phyloP scores from a whole-genome alignment of 2,329 filamentous ascomycete species.

The Colletotrichum caudatum region DNA sequence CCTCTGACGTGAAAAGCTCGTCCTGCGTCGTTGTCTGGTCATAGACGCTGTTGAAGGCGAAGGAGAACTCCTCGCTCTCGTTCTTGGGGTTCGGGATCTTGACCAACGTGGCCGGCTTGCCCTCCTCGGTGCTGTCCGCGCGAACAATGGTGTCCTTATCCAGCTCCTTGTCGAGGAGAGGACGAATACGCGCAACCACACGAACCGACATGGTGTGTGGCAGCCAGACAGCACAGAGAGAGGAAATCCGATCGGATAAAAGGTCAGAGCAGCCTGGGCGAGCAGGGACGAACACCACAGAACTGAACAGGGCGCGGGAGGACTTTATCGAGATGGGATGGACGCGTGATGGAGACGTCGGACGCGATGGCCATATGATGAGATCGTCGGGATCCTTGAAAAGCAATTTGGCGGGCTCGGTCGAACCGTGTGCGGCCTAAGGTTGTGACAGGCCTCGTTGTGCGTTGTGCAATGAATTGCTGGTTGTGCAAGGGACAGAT shows the following conservation, averaged over 20 bases:
- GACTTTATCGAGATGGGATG: background rate
- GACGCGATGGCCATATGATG: constrained; percentile 25
- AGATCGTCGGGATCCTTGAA: constrained; percentile 13
- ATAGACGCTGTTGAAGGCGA: constrained; percentile 95
- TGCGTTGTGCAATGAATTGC: constrained; percentile 18
- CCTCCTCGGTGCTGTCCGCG: constrained; percentile 71
- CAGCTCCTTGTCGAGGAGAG: constrained; percentile 85
- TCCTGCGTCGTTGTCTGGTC: constrained; percentile 84
- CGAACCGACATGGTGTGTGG: constrained; percentile 72
- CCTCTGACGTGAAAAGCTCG: constrained; percentile 88
- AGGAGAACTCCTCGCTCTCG: constrained; percentile 89
- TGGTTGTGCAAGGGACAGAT: constrained; percentile 35
- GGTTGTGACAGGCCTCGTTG: constrained; percentile 3
- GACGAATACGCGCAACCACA: constrained; percentile 91
- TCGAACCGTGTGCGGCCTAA: constrained; percentile 16
- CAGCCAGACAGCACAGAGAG: constrained; percentile 35
- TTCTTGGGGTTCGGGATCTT: constrained; percentile 96
- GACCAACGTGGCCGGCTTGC: constrained; percentile 75
- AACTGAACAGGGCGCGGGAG: background rate
- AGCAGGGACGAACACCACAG: background rate
- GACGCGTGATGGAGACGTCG: background rate
- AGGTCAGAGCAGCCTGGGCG: constrained; percentile 2
- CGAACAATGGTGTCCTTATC: constrained; percentile 89
- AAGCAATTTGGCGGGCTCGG: constrained; percentile 22
- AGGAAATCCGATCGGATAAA: constrained; percentile 9